Evolutionary conservation across 2,329 filamentous ascomycete genomes (phyloP), one percentile per base, ranked within the genome.

Genomic region (Pestalotiopsis sp.): DNA sequence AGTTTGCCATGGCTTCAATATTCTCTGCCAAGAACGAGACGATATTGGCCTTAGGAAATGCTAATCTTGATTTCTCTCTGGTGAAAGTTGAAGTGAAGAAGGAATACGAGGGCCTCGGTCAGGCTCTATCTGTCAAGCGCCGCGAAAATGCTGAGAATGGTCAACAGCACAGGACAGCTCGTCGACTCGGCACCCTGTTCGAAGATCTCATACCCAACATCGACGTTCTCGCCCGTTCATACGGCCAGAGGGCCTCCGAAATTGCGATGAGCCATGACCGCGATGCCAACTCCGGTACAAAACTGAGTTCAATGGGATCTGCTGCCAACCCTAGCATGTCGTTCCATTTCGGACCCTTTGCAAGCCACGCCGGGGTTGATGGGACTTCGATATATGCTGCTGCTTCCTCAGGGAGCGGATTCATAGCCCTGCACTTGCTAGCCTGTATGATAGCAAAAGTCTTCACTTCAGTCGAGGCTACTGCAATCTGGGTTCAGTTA

Each of bases 401-500:
- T 4, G 66, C 41, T 6, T 64, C 64, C 0, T 82, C 79, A 1
- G 72, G 74, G 0, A 27, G 57, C 2, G 67, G 60, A 0, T 76
- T 78, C 1, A 71, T 82, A 1, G 68, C 67, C 2, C 68, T 80
- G 0, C 75, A 81, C 67, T 72, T 82, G 2, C 70, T 80, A 0
- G 78, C 77, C 1, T 81, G 79, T 41, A 70, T 81, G 64, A 68
- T 81, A 0, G 79, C 76, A 2, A 65, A 72, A 0, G 66, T 74
- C 0, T 80, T 73, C 69, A 64, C 68, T 9, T 69, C 69, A 0
- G 63, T 70, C 1, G 73, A 79, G 59, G 75, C 79, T 0, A 76
- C 71, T 0, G 77, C 78, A 0, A 72, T 79, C 6, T 80, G 79
- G 79, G 72, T 71, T 1, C 75, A 81, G 64, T 55, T 80, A 0